Percentiles rank a stretch among this genome's conserved stretches.
These are phyloP conservation scores for Wickerhamomyces tratensis DNA, from an alignment of 805 yeast species.

Conservation along the genomic window DNA sequence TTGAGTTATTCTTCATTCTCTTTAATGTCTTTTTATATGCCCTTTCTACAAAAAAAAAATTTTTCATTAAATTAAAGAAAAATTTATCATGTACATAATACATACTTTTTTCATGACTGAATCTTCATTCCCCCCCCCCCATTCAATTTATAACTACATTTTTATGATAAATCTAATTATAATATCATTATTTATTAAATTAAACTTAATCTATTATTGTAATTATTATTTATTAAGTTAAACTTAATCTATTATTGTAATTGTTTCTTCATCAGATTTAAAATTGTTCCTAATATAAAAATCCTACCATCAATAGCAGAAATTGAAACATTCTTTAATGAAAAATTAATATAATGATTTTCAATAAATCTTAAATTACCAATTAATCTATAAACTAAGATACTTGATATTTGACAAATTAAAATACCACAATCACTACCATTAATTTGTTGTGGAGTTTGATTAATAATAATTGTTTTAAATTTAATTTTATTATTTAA, in stretches of 20 bases:
- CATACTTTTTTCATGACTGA: too few relatives aligned
- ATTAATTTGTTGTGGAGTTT: constrained; percentile 50
- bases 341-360: constrained; percentile 26
- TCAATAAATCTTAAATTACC: constrained; percentile 12
- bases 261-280: constrained; percentile 19
- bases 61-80: too few relatives aligned
- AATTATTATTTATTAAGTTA: constrained; percentile 2
- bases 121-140: too few relatives aligned
- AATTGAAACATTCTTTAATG: constrained; percentile 29
- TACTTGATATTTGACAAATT: constrained; percentile 25
- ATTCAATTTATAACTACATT: too few relatives aligned
- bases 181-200: too few relatives aligned
- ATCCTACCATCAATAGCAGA: constrained; percentile 40
- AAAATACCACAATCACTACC: constrained; percentile 60
- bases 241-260: too few relatives aligned
- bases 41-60: too few relatives aligned
- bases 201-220: too few relatives aligned
- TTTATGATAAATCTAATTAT: too few relatives aligned
- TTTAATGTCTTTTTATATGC: too few relatives aligned
- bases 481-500: constrained; percentile 14
- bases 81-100: too few relatives aligned
- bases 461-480: constrained; percentile 10
- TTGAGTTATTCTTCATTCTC: constrained; percentile 15
- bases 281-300: constrained; percentile 27
- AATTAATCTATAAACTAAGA: constrained; percentile 24